phyloP scores from a whole-genome alignment of 2,329 filamentous ascomycete species.

The Dothiorella sarmentorum region DNA sequence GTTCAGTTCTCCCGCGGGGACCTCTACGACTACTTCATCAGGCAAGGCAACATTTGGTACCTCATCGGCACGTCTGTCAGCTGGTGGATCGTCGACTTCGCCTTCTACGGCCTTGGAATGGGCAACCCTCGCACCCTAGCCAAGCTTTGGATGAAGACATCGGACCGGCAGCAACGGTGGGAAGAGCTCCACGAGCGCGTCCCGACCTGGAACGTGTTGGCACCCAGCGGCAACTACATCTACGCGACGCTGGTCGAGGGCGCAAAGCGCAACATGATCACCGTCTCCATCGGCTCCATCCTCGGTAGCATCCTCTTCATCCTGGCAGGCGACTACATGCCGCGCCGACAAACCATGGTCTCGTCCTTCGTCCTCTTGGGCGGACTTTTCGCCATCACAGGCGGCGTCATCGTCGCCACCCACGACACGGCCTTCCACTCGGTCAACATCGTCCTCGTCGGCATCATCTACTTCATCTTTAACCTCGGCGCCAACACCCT shows the following conservation, averaged over 20 bases:
- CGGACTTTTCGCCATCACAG: slow-evolving; percentile 32
- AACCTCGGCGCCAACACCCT: slow-evolving; percentile 36
- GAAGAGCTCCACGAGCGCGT: neutral
- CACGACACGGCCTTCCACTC: slow-evolving; percentile 26
- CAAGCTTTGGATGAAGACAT: slow-evolving; percentile 31
- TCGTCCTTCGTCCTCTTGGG: slow-evolving; percentile 33
- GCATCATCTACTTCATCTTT: slow-evolving; percentile 34
- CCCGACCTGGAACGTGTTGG: slow-evolving; percentile 10
- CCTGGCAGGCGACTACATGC: slow-evolving; percentile 33
- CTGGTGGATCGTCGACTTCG: slow-evolving; percentile 37
- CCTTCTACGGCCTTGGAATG: slow-evolving; percentile 35
- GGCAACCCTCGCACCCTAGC: slow-evolving; percentile 36
- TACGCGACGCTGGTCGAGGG: slow-evolving; percentile 27
- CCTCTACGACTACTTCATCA: slow-evolving; percentile 33
- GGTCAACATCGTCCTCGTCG: slow-evolving; percentile 32
- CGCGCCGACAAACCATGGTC: slow-evolving; percentile 33
- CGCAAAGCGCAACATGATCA: slow-evolving; percentile 34
- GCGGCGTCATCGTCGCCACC: slow-evolving; percentile 30
- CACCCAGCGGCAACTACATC: slow-evolving; percentile 20
- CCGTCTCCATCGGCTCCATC: slow-evolving; percentile 33
- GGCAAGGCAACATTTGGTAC: slow-evolving; percentile 37
- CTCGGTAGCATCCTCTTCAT: slow-evolving; percentile 33
- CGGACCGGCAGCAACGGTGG: neutral
- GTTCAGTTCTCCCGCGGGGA: slow-evolving; percentile 31
- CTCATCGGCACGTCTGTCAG: slow-evolving; percentile 35